Evolutionary conservation across 139 green algal species (phyloP).

Genomic region (Picochlorum sp.): DNA sequence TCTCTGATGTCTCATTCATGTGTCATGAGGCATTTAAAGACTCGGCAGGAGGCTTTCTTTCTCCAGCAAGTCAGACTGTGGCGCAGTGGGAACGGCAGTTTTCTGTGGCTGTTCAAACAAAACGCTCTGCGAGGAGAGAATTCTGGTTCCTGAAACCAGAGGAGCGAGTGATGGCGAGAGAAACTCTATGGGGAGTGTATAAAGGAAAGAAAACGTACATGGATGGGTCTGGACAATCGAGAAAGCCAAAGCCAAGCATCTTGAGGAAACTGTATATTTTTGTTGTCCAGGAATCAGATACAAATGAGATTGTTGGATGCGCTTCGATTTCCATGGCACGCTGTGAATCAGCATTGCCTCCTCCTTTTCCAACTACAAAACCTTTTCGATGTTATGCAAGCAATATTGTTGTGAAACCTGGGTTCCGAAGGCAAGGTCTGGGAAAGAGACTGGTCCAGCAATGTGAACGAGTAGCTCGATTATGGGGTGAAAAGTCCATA

Average conservation of each 20-base stretch:
- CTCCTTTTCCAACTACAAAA: constrained; percentile 51
- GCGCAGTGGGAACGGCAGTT: neutral
- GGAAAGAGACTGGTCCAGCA: constrained; percentile 33
- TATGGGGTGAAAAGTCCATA: constrained; percentile 34
- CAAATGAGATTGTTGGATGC: constrained; percentile 15
- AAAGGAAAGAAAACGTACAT: neutral
- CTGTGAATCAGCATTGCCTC: constrained; percentile 51
- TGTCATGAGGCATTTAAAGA: no score
- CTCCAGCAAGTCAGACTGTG: neutral
- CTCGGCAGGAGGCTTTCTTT: neutral
- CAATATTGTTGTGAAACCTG: constrained; percentile 56
- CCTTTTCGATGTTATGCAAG: constrained; percentile 48
- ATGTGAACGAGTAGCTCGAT: constrained; percentile 41
- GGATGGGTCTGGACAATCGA: neutral
- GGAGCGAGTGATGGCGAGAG: neutral
- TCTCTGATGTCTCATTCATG: constrained; percentile 9
- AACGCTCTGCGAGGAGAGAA: neutral
- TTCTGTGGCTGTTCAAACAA: neutral
- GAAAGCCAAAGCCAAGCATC: neutral
- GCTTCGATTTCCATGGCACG: constrained; percentile 30
- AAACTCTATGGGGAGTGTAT: neutral
- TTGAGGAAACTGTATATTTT: constrained; percentile 4
- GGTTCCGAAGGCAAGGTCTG: constrained; percentile 35
- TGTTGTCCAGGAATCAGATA: constrained; percentile 6
- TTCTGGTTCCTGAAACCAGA: neutral